A percentile compares a stretch with the other conserved stretches of the same genome.
Evolutionary conservation across 345 rosid genomes (phyloP).

Genomic region (Stellera chamaejasme): DNA sequence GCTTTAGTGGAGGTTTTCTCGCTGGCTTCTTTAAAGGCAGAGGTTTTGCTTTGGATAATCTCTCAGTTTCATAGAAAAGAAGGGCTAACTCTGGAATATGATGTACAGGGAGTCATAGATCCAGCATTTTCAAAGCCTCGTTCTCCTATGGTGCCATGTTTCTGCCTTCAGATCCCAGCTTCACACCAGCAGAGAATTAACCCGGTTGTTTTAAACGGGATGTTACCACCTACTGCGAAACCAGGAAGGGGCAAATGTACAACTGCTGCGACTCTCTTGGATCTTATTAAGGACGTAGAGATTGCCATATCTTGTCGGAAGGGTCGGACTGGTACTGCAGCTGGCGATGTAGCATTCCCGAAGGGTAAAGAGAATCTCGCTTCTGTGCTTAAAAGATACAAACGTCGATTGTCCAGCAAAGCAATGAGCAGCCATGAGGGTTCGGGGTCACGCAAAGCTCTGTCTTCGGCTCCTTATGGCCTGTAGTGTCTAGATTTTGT

Average conservation of each 20-base stretch:
- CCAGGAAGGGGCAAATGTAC: slow-evolving; percentile 81
- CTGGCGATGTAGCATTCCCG: slow-evolving; percentile 96
- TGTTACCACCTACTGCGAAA: slow-evolving; percentile 65
- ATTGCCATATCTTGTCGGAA: slow-evolving; percentile 79
- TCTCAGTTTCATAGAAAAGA: too few relatives aligned
- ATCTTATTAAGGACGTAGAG: slow-evolving; percentile 83
- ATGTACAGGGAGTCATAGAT: slow-evolving; percentile 71
- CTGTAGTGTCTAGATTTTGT: slow-evolving; percentile 12
- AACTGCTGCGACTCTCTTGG: slow-evolving; percentile 54
- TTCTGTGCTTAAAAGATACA: slow-evolving; percentile 96
- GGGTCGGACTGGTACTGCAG: slow-evolving; percentile 89
- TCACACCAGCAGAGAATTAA: slow-evolving; percentile 45
- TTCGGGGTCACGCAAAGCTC: slow-evolving; percentile 35
- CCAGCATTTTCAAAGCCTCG: slow-evolving; percentile 76
- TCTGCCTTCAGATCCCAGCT: slow-evolving; percentile 65
- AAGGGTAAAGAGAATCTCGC: slow-evolving; percentile 92
- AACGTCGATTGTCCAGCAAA: slow-evolving; percentile 66
- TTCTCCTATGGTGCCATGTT: slow-evolving; percentile 65
- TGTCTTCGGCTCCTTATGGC: slow-evolving; percentile 16
- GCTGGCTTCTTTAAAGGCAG: too few relatives aligned
- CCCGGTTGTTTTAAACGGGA: slow-evolving; percentile 53
- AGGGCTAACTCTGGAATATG: too few relatives aligned
- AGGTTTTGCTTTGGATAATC: too few relatives aligned
- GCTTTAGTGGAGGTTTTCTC: too few relatives aligned
- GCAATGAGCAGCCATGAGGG: slow-evolving; percentile 27